Evolutionary conservation across 352 stramenopile genomes (phyloP).

Genomic region (Globisporangium camurandrum): DNA sequence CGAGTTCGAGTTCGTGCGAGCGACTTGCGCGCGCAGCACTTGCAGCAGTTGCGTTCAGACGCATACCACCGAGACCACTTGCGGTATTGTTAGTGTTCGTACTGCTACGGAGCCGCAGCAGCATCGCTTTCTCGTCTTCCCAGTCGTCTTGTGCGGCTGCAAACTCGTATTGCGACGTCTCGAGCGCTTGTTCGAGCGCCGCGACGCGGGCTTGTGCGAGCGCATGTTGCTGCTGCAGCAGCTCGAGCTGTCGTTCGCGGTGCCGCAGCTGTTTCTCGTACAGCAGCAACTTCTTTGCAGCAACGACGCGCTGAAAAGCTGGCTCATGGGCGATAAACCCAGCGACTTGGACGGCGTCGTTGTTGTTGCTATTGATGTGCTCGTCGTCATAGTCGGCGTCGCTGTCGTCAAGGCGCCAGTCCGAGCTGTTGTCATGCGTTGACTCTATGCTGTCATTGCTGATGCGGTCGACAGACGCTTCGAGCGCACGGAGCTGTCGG

Average conservation of each 20-base stretch:
- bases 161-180: constrained; percentile 36
- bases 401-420: too few species aligned
- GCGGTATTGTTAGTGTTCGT: neutral
- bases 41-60: neutral
- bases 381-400: constrained; percentile 8
- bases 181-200: constrained; percentile 24
- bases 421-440: neutral
- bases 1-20: constrained; percentile 25
- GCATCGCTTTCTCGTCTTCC: constrained; percentile 50
- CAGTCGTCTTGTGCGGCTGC: constrained; percentile 42
- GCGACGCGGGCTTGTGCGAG: constrained; percentile 20
- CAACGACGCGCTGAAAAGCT: constrained; percentile 28
- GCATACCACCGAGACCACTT: neutral
- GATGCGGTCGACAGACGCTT: constrained; percentile 6
- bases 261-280: constrained; percentile 38
- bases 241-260: constrained; percentile 30
- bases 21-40: constrained; percentile 4
- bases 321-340: constrained; percentile 42
- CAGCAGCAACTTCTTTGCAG: constrained; percentile 46
- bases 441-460: constrained; percentile 12
- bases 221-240: constrained; percentile 18
- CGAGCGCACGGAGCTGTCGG: constrained; percentile 16
- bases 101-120: constrained; percentile 33
- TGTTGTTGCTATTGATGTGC: constrained; percentile 11
- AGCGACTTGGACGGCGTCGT: constrained; percentile 9